A percentile compares a stretch with the other conserved stretches of the same genome.
These are phyloP conservation scores for Hirsutella minnesotensis DNA, from an alignment of 2,329 filamentous ascomycete species.

Conservation along the genomic window DNA sequence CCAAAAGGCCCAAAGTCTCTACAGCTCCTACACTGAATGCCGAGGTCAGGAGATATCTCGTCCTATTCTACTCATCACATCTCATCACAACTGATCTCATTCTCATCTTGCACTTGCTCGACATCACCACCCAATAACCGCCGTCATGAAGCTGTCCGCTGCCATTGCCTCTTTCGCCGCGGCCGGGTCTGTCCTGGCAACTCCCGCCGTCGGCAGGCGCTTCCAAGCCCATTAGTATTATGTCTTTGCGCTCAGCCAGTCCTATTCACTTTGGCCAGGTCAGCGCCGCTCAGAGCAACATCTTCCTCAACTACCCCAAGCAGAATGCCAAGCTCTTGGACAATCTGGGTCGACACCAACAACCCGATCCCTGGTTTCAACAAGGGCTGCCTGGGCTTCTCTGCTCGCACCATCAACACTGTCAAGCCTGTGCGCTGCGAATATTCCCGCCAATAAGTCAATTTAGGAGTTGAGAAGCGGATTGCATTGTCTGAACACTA, in stretches of 20 bases:
- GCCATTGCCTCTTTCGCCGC: conserved; percentile 13
- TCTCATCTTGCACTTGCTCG: neutral
- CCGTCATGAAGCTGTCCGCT: conserved; percentile 17
- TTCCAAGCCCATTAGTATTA: conserved; percentile 30
- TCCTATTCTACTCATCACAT: too few relatives aligned
- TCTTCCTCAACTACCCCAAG: conserved; percentile 30
- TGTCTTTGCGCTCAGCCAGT: conserved; percentile 37
- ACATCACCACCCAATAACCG: neutral
- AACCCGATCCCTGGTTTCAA: conserved; percentile 21
- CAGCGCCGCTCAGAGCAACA: conserved; percentile 29
- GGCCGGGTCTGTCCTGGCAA: conserved; percentile 12
- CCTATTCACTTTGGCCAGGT: conserved; percentile 33
- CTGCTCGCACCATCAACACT: conserved; percentile 15
- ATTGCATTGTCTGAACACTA: too few relatives aligned
- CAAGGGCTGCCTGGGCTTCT: conserved; percentile 24
- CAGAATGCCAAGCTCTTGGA: conserved; percentile 39
- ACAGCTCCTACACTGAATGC: too few relatives aligned
- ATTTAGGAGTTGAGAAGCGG: neutral
- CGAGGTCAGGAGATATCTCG: too few relatives aligned
- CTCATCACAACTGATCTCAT: neutral
- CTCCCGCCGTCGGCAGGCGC: conserved; percentile 8
- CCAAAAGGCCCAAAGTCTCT: too few relatives aligned
- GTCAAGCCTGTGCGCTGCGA: conserved; percentile 22
- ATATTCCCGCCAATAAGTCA: conserved; percentile 15
- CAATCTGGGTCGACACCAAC: conserved; percentile 22